Conservation (phyloP, 495 filamentous ascomycete genomes). For the Aspergillus carlsbadensis region DNA sequence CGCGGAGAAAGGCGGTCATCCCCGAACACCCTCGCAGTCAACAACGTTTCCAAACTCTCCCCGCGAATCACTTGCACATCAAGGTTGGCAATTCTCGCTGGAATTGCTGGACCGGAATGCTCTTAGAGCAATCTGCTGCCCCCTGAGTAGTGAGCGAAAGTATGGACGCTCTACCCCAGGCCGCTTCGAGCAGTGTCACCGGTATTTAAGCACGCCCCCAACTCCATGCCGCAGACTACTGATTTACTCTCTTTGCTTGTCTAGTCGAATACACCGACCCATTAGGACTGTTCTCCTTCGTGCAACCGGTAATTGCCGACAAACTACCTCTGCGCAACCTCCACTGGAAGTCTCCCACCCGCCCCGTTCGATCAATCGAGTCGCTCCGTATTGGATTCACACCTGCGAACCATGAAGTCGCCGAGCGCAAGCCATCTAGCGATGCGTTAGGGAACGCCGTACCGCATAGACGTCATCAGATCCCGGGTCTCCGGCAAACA, state of each 20-base stretch:
- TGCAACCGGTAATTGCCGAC: conserved; percentile 72
- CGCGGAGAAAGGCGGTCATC: conserved; percentile 17
- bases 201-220: conserved; percentile 28
- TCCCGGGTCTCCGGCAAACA: conserved; percentile 88
- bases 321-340: conserved; percentile 89
- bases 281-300: conserved; percentile 73
- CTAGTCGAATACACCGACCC: conserved; percentile 80
- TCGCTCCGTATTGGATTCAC: conserved; percentile 87
- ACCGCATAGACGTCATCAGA: conserved; percentile 83
- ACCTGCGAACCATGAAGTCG: conserved; percentile 43
- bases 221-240: not conserved
- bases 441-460: conserved; percentile 31
- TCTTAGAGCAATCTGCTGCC: conserved; percentile 21
- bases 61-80: not conserved
- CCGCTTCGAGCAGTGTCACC: conserved; percentile 51
- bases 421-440: conserved; percentile 36
- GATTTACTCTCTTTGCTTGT: not conserved
- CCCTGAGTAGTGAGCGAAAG: conserved; percentile 36
- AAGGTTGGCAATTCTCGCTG: not conserved
- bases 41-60: not conserved
- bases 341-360: conserved; percentile 92
- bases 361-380: conserved; percentile 87
- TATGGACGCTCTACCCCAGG: conserved; percentile 48
- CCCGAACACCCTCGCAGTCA: not conserved
- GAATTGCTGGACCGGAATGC: conserved; percentile 30